Evolutionary conservation across 2,329 filamentous ascomycete species (phyloP).

Genomic region (Ophiostoma pallidulum): DNA sequence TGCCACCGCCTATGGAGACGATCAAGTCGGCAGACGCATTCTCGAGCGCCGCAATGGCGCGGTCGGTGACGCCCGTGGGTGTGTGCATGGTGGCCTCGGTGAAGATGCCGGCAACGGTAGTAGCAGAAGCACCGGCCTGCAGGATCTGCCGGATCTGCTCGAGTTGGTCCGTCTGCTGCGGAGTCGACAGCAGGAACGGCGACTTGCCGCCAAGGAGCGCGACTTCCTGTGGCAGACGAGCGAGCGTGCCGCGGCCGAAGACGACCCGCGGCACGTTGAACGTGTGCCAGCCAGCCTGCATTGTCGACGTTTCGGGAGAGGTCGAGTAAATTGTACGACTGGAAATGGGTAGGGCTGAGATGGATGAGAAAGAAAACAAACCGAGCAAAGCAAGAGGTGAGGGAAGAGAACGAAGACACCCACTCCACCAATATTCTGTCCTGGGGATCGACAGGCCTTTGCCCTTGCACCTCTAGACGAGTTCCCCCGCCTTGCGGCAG

Average conservation of each 20-base stretch:
- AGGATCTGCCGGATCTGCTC: constrained; percentile 35
- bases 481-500: no score
- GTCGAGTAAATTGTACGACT: no score
- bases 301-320: no score
- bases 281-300: no score
- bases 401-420: no score
- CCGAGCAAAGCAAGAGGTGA: no score
- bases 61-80: constrained; percentile 46
- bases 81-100: constrained; percentile 51
- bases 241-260: constrained; percentile 44
- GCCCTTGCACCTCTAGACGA: no score
- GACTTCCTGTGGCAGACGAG: constrained; percentile 33
- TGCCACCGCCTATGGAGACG: constrained; percentile 52
- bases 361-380: no score
- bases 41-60: constrained; percentile 37
- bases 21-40: constrained; percentile 39
- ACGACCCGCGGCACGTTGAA: no score
- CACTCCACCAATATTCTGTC: no score
- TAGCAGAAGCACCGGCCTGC: neutral
- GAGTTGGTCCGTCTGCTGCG: constrained; percentile 37
- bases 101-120: constrained; percentile 15
- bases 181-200: constrained; percentile 45
- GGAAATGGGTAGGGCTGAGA: no score
- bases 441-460: no score
- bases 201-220: constrained; percentile 33